A percentile compares a stretch with the other conserved stretches of the same genome.
phyloP scores from a whole-genome alignment of 768 basidiomycete genomes.

The Auricularia cornea region DNA sequence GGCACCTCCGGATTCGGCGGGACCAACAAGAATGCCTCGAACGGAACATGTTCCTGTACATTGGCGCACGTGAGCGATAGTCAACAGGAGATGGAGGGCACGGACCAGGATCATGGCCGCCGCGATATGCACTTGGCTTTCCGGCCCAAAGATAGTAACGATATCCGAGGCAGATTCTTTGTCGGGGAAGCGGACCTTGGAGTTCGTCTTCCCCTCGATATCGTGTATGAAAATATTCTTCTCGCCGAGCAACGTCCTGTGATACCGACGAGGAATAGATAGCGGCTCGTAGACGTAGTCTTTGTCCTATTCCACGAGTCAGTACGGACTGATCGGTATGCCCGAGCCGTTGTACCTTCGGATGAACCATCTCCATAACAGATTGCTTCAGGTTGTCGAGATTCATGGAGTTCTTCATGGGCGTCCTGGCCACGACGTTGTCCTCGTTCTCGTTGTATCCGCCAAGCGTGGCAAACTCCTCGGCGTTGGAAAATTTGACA shows the following conservation, averaged over 20 bases:
- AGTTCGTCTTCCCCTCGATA: slow-evolving; percentile 95
- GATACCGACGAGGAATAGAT: slow-evolving; percentile 88
- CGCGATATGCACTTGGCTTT: slow-evolving; percentile 94
- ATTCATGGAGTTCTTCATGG: slow-evolving; percentile 94
- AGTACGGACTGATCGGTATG: not conserved
- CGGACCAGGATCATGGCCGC: slow-evolving; percentile 89
- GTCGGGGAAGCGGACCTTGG: slow-evolving; percentile 83
- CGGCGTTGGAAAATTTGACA: slow-evolving; percentile 97
- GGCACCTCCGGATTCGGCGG: slow-evolving; percentile 77
- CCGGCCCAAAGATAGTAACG: slow-evolving; percentile 93
- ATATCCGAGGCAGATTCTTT: slow-evolving; percentile 92
- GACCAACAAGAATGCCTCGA: slow-evolving; percentile 90
- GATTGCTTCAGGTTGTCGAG: slow-evolving; percentile 91
- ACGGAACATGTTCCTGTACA: slow-evolving; percentile 87
- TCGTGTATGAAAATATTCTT: slow-evolving; percentile 96
- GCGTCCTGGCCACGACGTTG: slow-evolving; percentile 96
- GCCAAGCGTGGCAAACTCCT: slow-evolving; percentile 90
- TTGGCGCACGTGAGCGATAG: slow-evolving; percentile 1
- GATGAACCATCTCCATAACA: slow-evolving; percentile 96
- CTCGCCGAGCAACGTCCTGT: slow-evolving; percentile 90
- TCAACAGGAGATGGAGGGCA: slow-evolving; percentile 6
- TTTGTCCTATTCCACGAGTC: slow-evolving; percentile 58
- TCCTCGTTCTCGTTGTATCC: slow-evolving; percentile 97
- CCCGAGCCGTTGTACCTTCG: slow-evolving; percentile 56
- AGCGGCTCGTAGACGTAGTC: slow-evolving; percentile 93